These are phyloP conservation scores for Pythium biforme DNA, from an alignment of 352 stramenopile species.

Conservation along the genomic window DNA sequence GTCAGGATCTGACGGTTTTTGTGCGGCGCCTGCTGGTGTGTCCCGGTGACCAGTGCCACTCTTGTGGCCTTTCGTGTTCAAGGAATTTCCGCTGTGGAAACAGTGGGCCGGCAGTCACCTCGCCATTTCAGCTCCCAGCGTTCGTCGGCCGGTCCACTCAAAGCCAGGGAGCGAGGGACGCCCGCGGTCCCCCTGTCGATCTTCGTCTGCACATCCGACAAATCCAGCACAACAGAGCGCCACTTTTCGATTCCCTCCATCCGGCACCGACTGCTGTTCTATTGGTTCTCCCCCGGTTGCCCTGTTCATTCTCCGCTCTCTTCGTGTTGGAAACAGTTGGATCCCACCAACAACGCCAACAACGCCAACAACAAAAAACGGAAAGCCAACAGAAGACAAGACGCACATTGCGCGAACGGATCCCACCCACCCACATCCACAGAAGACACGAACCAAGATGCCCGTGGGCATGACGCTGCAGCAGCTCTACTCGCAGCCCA, in stretches of 20 bases:
- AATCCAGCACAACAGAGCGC: constrained; percentile 6
- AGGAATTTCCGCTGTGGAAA: neutral
- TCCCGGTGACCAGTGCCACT: constrained; percentile 19
- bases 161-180: neutral
- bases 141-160: constrained; percentile 17
- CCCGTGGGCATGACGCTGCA: constrained; percentile 68
- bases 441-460: constrained; percentile 5
- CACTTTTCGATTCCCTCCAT: constrained; percentile 22
- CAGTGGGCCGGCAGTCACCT: neutral
- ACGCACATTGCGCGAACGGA: constrained; percentile 2
- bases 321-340: constrained; percentile 7
- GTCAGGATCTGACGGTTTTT: neutral
- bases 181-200: constrained; percentile 4
- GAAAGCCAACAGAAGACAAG: constrained; percentile 4
- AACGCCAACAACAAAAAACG: neutral
- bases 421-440: neutral
- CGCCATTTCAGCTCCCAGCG: constrained; percentile 2
- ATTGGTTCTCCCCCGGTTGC: too few relatives aligned
- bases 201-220: constrained; percentile 24
- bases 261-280: neutral
- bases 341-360: neutral
- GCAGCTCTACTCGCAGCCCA: constrained; percentile 58
- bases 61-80: constrained; percentile 18
- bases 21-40: constrained; percentile 5
- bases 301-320: neutral